Evolutionary conservation across 176 grass and related monocot genomes (phyloP), one percentile per base, ranked within the genome.

Genomic region (Urochloa ruziziensis): DNA sequence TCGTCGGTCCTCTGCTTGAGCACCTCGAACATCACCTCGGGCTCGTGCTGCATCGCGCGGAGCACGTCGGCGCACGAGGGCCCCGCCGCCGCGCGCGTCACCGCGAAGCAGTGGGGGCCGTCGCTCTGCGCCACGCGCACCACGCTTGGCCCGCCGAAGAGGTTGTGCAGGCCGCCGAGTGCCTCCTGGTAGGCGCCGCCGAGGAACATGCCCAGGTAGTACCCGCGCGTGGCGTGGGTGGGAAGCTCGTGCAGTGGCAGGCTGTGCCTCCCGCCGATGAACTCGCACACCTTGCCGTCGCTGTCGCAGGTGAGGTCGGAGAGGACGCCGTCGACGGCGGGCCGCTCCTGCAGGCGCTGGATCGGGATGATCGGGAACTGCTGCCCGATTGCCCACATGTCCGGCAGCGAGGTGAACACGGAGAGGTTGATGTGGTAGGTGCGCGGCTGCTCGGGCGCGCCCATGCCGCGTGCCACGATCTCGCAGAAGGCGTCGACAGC

Each of bases 141-240:
- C 63, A 98, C 85, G 75, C 96, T 98, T 12, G 96, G 96, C 35
- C 96, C 96, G 40, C 93, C 91, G 60, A 98, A 98, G 32, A 98
- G 89, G 85, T 98, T 98, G 89, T 98, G 96, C 67, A 93, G 79
- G 0, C 96, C 96, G 6, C 96, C 93, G 14, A 98, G 93, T 10
- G 93, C 93, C 87, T 98, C 96, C 89, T 98, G 96, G 87, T 98
- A 98, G 39, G 96, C 93, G 77, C 96, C 96, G 10, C 96, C 96
- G 53, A 98, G 79, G 80, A 98, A 98, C 96, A 98, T 98, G 74
- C 96, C 96, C n/a, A 98, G 77, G 82, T 92, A 95, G 87, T 98
- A 98, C 7, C 92, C 83, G 6, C 86, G 47, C 18, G 81, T 81
- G 37, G 85, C 81, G 65, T 80, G 80, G 58, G 53, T 27, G 12